Evolutionary conservation across 345 rosid genomes (phyloP).

Genomic region (Conringia planisiliqua): DNA sequence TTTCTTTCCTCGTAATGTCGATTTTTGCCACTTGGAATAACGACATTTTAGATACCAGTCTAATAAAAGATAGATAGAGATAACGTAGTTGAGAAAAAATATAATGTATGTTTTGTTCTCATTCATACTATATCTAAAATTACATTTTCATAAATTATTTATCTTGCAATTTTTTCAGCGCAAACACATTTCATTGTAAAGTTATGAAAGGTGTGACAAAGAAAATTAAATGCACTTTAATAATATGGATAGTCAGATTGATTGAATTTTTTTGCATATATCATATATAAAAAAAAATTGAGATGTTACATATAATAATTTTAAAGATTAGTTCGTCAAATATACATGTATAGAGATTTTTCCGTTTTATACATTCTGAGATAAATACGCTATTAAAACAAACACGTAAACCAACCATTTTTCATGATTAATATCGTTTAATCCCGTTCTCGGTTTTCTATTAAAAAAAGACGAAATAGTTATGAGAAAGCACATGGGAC

Average conservation of each 20-base stretch:
- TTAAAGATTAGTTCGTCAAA: no score
- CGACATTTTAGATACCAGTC: not conserved
- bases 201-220: no score
- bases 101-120: no score
- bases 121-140: no score
- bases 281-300: no score
- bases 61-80: not conserved
- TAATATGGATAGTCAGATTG: no score
- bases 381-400: not conserved
- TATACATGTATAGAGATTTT: not conserved
- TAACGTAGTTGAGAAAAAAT: not conserved
- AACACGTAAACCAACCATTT: not conserved
- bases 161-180: no score
- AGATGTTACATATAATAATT: no score
- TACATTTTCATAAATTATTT: no score
- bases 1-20: not conserved
- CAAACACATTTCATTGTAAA: no score
- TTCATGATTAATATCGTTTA: not conserved
- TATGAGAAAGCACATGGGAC: constrained; percentile 27
- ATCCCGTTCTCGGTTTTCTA: not conserved
- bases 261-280: no score
- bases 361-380: not conserved
- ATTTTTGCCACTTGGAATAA: not conserved
- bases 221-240: no score
- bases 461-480: constrained; percentile 8